These are phyloP conservation scores for Cladorrhinum sp. DNA, from an alignment of 2,329 filamentous ascomycete species.

Conservation along the genomic window DNA sequence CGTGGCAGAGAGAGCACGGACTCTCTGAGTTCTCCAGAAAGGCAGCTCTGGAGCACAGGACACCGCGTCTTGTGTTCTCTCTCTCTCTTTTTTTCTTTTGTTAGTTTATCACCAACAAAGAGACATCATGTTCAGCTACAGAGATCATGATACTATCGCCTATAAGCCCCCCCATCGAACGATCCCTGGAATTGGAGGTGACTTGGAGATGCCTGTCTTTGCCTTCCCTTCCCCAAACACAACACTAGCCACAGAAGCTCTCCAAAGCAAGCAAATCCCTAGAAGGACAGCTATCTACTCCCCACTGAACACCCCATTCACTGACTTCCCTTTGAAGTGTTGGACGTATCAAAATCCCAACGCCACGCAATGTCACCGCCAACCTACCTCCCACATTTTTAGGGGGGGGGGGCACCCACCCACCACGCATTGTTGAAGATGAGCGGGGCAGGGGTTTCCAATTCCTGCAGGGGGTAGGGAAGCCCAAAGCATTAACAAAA, in stretches of 20 bases:
- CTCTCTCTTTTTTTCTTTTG: neutral
- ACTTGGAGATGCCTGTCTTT: slow-evolving; percentile 7
- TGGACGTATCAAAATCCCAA: neutral
- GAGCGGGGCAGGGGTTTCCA: neutral
- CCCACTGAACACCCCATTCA: neutral
- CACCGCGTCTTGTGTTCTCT: neutral
- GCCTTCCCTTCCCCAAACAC: neutral
- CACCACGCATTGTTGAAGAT: neutral
- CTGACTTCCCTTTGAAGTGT: neutral
- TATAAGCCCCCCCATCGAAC: neutral
- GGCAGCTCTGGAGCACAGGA: neutral
- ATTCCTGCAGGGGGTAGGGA: neutral
- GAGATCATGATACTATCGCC: too few species aligned
- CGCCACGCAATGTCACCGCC: neutral
- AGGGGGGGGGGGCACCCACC: neutral
- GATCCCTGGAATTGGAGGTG: neutral
- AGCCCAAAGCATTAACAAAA: neutral
- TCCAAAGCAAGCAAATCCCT: slow-evolving; percentile 3
- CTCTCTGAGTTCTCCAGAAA: neutral
- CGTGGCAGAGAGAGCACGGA: slow-evolving; percentile 10
- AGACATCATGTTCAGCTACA: neutral
- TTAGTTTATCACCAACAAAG: too few species aligned
- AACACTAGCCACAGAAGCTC: neutral
- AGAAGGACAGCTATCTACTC: neutral
- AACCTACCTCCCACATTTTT: neutral